A percentile compares a stretch with the other conserved stretches of the same genome.
Evolutionary conservation across 2,329 filamentous ascomycete species (phyloP).

Genomic region (Lachnellula subtilissima): DNA sequence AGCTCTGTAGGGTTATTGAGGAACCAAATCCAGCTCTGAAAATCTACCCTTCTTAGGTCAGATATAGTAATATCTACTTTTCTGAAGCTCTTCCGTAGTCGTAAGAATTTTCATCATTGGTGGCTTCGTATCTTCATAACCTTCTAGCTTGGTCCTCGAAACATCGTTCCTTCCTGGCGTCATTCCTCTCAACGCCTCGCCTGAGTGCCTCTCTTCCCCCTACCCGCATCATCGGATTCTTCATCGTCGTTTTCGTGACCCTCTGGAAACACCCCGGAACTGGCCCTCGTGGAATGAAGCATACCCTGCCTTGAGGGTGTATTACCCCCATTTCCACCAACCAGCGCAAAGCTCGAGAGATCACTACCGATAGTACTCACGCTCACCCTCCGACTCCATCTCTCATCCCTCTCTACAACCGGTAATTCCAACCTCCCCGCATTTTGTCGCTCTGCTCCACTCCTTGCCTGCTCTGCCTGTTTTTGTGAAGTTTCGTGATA

Average conservation of each 20-base stretch:
- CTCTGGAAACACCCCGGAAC: conserved; percentile 7
- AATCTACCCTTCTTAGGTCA: too few relatives aligned
- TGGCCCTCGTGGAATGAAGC: conserved; percentile 4
- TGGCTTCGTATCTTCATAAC: too few relatives aligned
- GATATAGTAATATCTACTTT: too few relatives aligned
- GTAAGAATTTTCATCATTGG: too few relatives aligned
- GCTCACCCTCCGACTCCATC: not conserved
- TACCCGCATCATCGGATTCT: not conserved
- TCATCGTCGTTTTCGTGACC: not conserved
- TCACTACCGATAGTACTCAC: not conserved
- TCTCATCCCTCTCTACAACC: not conserved
- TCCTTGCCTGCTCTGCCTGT: not conserved
- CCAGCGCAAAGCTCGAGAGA: not conserved
- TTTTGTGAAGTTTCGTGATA: conserved; percentile 1
- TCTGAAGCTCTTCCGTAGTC: too few relatives aligned
- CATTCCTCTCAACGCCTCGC: not conserved
- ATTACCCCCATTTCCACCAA: not conserved
- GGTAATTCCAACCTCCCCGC: not conserved
- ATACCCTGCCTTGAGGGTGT: not conserved
- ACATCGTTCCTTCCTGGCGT: not conserved
- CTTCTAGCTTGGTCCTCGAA: too few relatives aligned
- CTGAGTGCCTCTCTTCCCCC: not conserved
- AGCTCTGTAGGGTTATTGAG: too few relatives aligned
- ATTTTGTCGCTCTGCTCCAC: not conserved
- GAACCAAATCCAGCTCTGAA: too few relatives aligned